Conservation (phyloP, 768 basidiomycete genomes). For the Lentinula edodes region DNA sequence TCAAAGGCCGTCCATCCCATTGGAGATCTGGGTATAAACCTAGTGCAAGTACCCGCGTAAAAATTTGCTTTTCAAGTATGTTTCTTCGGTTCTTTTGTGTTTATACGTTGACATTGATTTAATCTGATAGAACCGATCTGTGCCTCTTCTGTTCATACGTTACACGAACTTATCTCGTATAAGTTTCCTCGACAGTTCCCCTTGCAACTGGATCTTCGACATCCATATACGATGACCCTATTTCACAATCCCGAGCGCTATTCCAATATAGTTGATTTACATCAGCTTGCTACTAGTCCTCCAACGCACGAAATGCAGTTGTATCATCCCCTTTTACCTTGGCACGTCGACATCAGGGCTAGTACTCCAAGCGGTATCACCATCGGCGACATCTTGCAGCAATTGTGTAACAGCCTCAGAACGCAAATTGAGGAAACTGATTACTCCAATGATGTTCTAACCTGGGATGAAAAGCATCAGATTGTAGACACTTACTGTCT, state of each 20-base stretch:
- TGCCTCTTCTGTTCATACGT: neutral
- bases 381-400: conserved; percentile 35
- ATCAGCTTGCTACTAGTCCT: conserved; percentile 36
- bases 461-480: neutral
- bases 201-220: neutral
- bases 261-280: conserved; percentile 25
- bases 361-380: conserved; percentile 33
- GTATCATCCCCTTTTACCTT: conserved; percentile 39
- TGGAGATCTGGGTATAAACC: neutral
- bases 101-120: neutral
- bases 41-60: neutral
- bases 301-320: conserved; percentile 37
- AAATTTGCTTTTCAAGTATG: neutral
- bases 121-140: neutral
- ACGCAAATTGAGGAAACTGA: conserved; percentile 32
- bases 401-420: conserved; percentile 28
- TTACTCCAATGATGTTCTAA: conserved; percentile 30
- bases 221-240: neutral
- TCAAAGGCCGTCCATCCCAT: neutral
- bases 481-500: conserved; percentile 7
- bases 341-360: conserved; percentile 41
- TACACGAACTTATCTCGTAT: neutral
- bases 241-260: conserved; percentile 3
- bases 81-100: neutral
- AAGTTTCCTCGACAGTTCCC: neutral